Evolutionary conservation across 1,284 basidiomycete species (phyloP).

Genomic region (Fistulinella cinereoalba): DNA sequence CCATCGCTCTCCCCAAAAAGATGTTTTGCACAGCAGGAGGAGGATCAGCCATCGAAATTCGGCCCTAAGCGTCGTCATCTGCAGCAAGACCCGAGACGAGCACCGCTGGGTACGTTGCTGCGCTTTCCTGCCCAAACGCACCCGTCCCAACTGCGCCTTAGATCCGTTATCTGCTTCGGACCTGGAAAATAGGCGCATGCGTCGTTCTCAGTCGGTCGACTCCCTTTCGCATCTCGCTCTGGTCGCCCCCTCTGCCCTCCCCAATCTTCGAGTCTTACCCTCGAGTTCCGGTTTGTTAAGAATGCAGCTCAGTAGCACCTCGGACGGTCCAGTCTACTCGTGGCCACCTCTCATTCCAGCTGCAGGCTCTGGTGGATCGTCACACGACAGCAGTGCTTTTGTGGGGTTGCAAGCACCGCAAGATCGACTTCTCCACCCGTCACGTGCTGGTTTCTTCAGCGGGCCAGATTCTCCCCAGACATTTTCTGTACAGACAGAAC

Average conservation of each 20-base stretch:
- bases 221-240: slow-evolving; percentile 11
- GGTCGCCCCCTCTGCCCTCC: slow-evolving; percentile 3
- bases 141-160: slow-evolving; percentile 4
- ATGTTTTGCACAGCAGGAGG: slow-evolving; percentile 18
- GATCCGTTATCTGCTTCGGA: slow-evolving; percentile 28
- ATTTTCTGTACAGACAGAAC: slow-evolving; percentile 3
- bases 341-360: slow-evolving; percentile 26
- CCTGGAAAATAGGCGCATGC: slow-evolving; percentile 17
- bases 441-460: slow-evolving; percentile 7
- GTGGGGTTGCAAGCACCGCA: slow-evolving; percentile 7
- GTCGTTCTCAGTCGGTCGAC: slow-evolving; percentile 3
- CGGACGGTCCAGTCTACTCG: slow-evolving; percentile 13
- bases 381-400: slow-evolving; percentile 2
- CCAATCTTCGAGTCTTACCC: slow-evolving; percentile 16
- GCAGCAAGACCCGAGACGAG: slow-evolving; percentile 12
- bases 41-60: slow-evolving; percentile 13
- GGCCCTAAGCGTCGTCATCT: slow-evolving; percentile 23
- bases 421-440: slow-evolving; percentile 2
- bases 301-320: slow-evolving; percentile 9
- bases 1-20: slow-evolving; percentile 21
- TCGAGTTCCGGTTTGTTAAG: slow-evolving; percentile 6
- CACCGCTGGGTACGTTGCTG: slow-evolving; percentile 27
- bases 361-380: background rate
- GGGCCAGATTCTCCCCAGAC: slow-evolving; percentile 2
- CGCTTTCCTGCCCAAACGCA: background rate